Evolutionary conservation across 495 filamentous ascomycete genomes (phyloP).

Genomic region (Friedmanniomyces endolithicus): DNA sequence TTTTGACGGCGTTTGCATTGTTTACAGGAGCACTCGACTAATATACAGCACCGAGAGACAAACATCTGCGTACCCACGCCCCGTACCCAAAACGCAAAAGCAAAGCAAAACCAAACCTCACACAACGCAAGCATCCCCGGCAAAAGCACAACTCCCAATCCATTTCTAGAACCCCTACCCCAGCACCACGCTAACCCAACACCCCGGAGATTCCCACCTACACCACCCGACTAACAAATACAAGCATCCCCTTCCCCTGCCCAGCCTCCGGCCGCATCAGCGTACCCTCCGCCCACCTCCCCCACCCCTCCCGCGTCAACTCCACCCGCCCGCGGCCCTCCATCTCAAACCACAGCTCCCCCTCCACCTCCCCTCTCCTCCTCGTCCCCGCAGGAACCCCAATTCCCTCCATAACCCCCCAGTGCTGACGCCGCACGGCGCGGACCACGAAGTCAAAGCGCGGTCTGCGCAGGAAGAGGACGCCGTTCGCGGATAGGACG

Average conservation of each 20-base stretch:
- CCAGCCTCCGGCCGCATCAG: not conserved
- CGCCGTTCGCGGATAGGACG: too few relatives aligned
- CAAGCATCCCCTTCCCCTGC: not conserved
- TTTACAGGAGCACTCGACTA: not conserved
- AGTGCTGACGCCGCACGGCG: too few relatives aligned
- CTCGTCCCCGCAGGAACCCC: too few relatives aligned
- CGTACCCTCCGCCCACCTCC: too few relatives aligned
- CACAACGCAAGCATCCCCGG: not conserved
- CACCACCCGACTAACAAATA: not conserved
- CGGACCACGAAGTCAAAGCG: not conserved
- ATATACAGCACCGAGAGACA: not conserved
- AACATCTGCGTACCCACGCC: not conserved
- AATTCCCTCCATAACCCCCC: too few relatives aligned
- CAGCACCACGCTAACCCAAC: not conserved
- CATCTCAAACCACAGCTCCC: too few relatives aligned
- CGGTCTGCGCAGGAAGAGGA: not conserved
- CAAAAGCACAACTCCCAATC: not conserved
- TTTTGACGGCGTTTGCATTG: not conserved
- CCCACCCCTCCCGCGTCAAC: too few relatives aligned
- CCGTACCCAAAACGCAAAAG: too few relatives aligned
- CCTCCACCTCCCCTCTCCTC: too few relatives aligned
- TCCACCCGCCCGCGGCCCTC: too few relatives aligned
- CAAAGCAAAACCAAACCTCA: not conserved
- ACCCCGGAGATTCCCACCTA: not conserved
- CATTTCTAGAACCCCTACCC: too few relatives aligned